Evolutionary conservation across 441 rosid genomes (phyloP).

Genomic region (Aleurites moluccanus): DNA sequence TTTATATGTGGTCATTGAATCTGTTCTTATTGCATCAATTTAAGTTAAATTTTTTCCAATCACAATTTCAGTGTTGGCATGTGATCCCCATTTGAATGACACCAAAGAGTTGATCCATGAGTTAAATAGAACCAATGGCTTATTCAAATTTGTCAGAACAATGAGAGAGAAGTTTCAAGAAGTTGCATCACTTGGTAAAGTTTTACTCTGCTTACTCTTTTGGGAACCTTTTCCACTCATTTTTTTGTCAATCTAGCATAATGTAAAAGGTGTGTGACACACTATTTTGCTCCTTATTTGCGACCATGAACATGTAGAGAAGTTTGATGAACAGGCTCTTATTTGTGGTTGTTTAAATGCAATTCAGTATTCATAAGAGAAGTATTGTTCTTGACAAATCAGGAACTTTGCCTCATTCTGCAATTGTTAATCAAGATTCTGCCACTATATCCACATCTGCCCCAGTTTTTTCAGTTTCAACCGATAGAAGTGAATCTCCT

Average conservation of each 20-base stretch:
- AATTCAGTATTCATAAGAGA: neutral
- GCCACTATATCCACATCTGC: slow-evolving; percentile 58
- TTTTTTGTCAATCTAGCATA: neutral
- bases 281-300: neutral
- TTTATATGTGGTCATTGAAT: slow-evolving; percentile 10
- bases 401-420: slow-evolving; percentile 46
- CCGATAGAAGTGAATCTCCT: slow-evolving; percentile 54
- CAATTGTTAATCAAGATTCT: slow-evolving; percentile 50
- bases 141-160: slow-evolving; percentile 65
- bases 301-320: neutral
- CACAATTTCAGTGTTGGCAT: slow-evolving; percentile 66
- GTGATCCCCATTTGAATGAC: slow-evolving; percentile 60
- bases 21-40: neutral
- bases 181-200: slow-evolving; percentile 48
- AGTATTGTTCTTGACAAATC: slow-evolving; percentile 26
- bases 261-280: neutral
- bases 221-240: neutral
- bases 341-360: slow-evolving; percentile 5
- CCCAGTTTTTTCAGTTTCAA: slow-evolving; percentile 58
- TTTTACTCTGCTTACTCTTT: slow-evolving; percentile 13
- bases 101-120: slow-evolving; percentile 54
- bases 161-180: slow-evolving; percentile 64
- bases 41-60: slow-evolving; percentile 7
- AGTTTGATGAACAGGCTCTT: slow-evolving; percentile 10
- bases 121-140: slow-evolving; percentile 66